A percentile compares a stretch with the other conserved stretches of the same genome.
phyloP scores from a whole-genome alignment of 129 eudicot genomes.

The Pittosporum tobira region DNA sequence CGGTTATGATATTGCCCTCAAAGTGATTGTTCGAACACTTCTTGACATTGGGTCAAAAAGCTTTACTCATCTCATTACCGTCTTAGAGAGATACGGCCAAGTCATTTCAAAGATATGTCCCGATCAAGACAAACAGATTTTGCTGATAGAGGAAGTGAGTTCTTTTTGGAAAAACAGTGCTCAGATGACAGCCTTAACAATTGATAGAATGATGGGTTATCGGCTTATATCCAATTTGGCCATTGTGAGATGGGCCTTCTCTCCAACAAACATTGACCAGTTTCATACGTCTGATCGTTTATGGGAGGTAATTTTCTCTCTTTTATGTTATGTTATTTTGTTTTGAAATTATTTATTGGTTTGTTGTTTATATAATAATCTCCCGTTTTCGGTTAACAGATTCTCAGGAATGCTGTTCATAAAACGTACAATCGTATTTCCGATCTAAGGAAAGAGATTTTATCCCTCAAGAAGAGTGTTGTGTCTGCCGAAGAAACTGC shows the following conservation, averaged over 20 bases:
- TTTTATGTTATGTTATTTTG: not conserved
- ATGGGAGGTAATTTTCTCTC: constrained; percentile 74
- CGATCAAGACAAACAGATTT: constrained; percentile 69
- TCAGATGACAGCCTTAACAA: constrained; percentile 79
- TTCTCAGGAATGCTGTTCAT: constrained; percentile 67
- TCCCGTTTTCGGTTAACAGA: constrained; percentile 29
- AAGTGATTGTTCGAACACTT: constrained; percentile 78
- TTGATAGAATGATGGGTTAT: constrained; percentile 98
- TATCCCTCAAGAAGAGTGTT: constrained; percentile 45
- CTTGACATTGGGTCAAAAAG: constrained; percentile 93
- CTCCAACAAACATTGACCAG: constrained; percentile 49
- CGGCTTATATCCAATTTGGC: constrained; percentile 89
- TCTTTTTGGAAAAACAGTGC: constrained; percentile 77
- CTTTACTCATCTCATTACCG: constrained; percentile 92
- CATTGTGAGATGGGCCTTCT: constrained; percentile 90
- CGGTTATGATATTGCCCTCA: constrained; percentile 59
- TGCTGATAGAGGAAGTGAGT: constrained; percentile 67
- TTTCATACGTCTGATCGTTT: constrained; percentile 83
- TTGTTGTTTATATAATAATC: not conserved
- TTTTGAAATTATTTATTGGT: not conserved
- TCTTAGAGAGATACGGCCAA: constrained; percentile 88
- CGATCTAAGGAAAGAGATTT: constrained; percentile 78
- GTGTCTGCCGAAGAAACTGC: constrained; percentile 48
- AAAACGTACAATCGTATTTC: constrained; percentile 88
- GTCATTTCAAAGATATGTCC: constrained; percentile 72